These are phyloP conservation scores for Pyropia yezoensis DNA, from an alignment of 23 red algal genomes.

Conservation along the genomic window DNA sequence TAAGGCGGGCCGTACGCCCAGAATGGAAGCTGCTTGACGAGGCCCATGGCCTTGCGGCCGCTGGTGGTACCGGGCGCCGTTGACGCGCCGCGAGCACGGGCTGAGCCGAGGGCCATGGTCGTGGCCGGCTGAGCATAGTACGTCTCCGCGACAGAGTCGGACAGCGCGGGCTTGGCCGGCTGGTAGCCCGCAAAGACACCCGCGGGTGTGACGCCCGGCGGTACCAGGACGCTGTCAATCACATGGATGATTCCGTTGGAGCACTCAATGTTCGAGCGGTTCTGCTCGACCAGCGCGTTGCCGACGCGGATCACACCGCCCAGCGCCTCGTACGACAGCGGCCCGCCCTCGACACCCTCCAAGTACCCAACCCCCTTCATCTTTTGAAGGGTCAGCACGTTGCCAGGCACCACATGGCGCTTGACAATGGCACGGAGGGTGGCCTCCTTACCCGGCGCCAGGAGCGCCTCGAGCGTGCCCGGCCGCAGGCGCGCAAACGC, in stretches of 20 bases:
- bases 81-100: constrained; percentile 7
- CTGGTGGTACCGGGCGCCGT: constrained; percentile 9
- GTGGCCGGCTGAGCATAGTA: background rate
- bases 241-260: constrained; percentile 30
- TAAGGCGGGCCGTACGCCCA: constrained; percentile 67
- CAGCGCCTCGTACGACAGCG: constrained; percentile 16
- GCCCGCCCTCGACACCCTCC: constrained; percentile 7
- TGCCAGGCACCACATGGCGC: constrained; percentile 20
- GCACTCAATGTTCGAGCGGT: constrained; percentile 8
- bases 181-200: constrained; percentile 16
- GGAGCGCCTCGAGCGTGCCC: constrained; percentile 6
- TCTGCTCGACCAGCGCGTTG: constrained; percentile 2
- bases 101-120: background rate
- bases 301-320: constrained; percentile 14
- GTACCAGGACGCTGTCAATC: constrained; percentile 12
- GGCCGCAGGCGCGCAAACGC: constrained; percentile 21
- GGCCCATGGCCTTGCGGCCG: constrained; percentile 48
- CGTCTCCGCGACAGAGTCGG: background rate
- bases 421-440: constrained; percentile 4
- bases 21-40: constrained; percentile 31
- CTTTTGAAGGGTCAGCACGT: constrained; percentile 10
- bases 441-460: background rate
- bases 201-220: constrained; percentile 16
- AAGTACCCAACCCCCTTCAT: constrained; percentile 29
- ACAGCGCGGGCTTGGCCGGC: constrained; percentile 3